phyloP scores from a whole-genome alignment of 495 filamentous ascomycete species.

The Thozetella sp. region DNA sequence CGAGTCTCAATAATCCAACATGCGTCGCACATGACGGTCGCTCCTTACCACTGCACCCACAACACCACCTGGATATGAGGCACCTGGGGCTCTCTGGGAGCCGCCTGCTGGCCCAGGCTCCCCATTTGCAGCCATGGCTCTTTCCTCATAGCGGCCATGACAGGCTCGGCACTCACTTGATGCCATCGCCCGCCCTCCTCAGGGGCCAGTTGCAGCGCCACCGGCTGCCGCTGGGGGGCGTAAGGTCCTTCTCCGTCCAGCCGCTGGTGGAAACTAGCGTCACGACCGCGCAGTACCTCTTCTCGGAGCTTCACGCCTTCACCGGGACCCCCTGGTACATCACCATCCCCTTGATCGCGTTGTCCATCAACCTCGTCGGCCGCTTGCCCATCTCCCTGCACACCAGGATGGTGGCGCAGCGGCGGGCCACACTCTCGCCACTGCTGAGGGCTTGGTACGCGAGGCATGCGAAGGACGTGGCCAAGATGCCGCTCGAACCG shows the following conservation, averaged over 20 bases:
- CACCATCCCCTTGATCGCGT: slow-evolving; percentile 69
- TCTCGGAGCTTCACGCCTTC: slow-evolving; percentile 62
- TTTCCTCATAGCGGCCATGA: background rate
- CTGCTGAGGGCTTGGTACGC: slow-evolving; percentile 52
- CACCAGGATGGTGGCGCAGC: slow-evolving; percentile 38
- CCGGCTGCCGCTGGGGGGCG: background rate
- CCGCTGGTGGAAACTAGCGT: slow-evolving; percentile 44
- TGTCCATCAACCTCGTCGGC: slow-evolving; percentile 59
- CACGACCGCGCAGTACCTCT: slow-evolving; percentile 51
- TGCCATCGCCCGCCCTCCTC: background rate
- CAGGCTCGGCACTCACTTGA: background rate
- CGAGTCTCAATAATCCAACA: too few relatives aligned
- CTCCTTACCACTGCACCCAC: too few relatives aligned
- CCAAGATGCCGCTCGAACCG: too few relatives aligned
- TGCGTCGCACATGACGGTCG: background rate
- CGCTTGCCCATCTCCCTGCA: slow-evolving; percentile 64
- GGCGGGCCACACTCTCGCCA: slow-evolving; percentile 46
- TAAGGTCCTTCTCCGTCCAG: background rate
- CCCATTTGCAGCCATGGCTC: background rate
- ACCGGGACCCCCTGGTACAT: slow-evolving; percentile 69
- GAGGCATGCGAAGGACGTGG: slow-evolving; percentile 25
- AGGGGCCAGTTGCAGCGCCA: background rate
- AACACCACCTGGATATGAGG: slow-evolving; percentile 2
- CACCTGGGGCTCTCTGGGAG: background rate
- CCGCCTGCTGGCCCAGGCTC: background rate